Base-by-base conservation (phyloP, 1,139 yeast genomes). In the Kluyveromyces marxianus region DNA sequence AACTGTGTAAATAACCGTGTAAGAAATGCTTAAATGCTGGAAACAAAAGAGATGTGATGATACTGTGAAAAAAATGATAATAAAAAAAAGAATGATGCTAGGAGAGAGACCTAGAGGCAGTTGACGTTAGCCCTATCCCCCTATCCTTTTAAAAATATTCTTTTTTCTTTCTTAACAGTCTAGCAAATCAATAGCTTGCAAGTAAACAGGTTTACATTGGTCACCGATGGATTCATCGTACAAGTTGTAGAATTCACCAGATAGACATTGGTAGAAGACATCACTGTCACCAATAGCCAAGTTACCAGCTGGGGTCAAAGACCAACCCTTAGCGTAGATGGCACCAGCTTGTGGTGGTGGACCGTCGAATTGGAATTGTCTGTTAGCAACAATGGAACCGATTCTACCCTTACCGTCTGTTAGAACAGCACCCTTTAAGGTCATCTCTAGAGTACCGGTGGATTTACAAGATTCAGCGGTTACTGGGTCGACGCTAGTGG, bases 301-400 rank as follows among this genome's bases (percentile, higher is more conserved):
- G 72, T 71, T 64, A 58, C 88, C 88, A 47, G 78, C 83, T 48
- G 67, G 59, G 48, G 82, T 74, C 59, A 83, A 69, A 42, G 85
- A 73, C 94, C 94, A 85, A 56, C 94, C 94, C 50, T 80, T 86
- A 63, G 94, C 94, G 69, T 81, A 83, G 69, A 84, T 80, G 58
- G 89, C 76, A 69, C 94, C 94, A 50, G 92, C 90, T 75, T 84
- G 94, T 61, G 92, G 92, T 69, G 90, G 89, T 58, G 92, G 94
- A 67, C 92, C 92, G 64, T 84, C 94, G 62, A 84, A 84, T 72
- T 84, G 94, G 83, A 84, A 84, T 73, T 84, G 94, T 73, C 83
- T 78, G 83, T 83, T 83, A 52, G 90, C 82, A 58, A 84, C 94
- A 67, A 84, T 83, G 49, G 90, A 78, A 63, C 94, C 94, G 55